Evolutionary conservation across 2,329 filamentous ascomycete genomes (phyloP), one percentile per base, ranked within the genome.

Genomic region (Aspergillus fumigatus): DNA sequence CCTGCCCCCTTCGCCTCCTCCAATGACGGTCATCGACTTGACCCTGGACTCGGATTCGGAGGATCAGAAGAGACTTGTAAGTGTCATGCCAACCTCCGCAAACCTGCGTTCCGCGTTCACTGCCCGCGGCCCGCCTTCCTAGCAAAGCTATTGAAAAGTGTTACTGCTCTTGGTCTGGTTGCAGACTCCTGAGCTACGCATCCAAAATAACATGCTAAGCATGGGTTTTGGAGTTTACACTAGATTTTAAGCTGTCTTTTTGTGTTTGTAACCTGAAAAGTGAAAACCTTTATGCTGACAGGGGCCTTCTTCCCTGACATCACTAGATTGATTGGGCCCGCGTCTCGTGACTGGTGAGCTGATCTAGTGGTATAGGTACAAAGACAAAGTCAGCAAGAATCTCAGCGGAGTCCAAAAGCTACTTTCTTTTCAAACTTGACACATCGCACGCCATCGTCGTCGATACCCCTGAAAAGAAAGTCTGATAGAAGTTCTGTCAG

Each of bases 21-120:
- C 26, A 32, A 54, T 26, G 4, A 68, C 65, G 64, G 57, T 68
- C 6, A 66, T 69, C 19, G 67, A 70, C 50, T 49, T 70, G 14
- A 70, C 66, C 0, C 40, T 51, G 29, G 65, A 70, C 45, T 69
- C 64, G 3, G 65, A 67, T 40, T 55, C 64, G 1, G 66, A 66
- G 21, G 59, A 59, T 21, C 55, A 59, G 54, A 56, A 45, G 43
- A 19, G 47, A 21, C 8, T 41, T 48, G 23, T 25, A n/a, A 53
- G 27, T 23, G 19, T 29, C 19, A 14, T 25, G 3, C 17, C 52
- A 48, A 26, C 8, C 4, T 26, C 47, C n/a, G 8, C 6, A 26
- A 29, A 23, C 4, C 27, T 9, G 23, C 17, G 10, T 25, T 21
- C 40, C 35, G 10, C 8, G 8, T 17, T 11, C 21, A 3, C 21